Base-by-base conservation (phyloP, 768 basidiomycete genomes). In the Kwoniella dendrophila region DNA sequence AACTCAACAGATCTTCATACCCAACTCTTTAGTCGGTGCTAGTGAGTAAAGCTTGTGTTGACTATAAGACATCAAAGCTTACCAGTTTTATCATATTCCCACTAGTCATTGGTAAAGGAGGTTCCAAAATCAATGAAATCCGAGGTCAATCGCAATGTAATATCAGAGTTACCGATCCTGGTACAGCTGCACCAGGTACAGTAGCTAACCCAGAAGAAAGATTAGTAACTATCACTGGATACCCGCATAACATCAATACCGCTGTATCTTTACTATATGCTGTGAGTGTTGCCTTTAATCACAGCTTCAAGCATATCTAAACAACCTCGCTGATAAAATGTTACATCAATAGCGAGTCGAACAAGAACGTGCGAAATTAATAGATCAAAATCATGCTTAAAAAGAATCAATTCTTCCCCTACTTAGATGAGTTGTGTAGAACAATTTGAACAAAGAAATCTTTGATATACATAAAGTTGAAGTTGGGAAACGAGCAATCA, bases 101-200 rank as follows among this genome's bases (percentile, higher is more conserved):
- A n/a, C n/a, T 51, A 80, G 79, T 99, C 80, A 99, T 99, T 70
- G 96, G 96, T 43, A 98, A 98, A 79, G 95, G 91, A 20, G 96
- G 96, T 10, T 87, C 88, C 77, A 99, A 98, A 81, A 99, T 99
- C 82, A 98, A 98, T 74, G 96, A 99, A 81, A 96, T 99, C 66
- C 85, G 96, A 68, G 87, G 92, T 67, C 89, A 92, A 86, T 94
- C 91, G 66, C 89, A 89, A 27, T 95, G 93, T 79, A 88, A 93
- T 73, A 97, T 99, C 80, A 92, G 96, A 81, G 97, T 99, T 56
- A 96, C 95, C 88, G 96, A 99, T 71, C 93, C 95, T 33, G 93
- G 92, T 51, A 90, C 89, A 11, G 88, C 88, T 33, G 85, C 86
- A 32, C 90, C 93, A 26, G 78, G 78, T 0, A 67, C 69, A 26